Percentiles rank a stretch among this genome's conserved stretches.
Evolutionary conservation across 768 basidiomycete species (phyloP).

Genomic region (Hortiboletus campestris): DNA sequence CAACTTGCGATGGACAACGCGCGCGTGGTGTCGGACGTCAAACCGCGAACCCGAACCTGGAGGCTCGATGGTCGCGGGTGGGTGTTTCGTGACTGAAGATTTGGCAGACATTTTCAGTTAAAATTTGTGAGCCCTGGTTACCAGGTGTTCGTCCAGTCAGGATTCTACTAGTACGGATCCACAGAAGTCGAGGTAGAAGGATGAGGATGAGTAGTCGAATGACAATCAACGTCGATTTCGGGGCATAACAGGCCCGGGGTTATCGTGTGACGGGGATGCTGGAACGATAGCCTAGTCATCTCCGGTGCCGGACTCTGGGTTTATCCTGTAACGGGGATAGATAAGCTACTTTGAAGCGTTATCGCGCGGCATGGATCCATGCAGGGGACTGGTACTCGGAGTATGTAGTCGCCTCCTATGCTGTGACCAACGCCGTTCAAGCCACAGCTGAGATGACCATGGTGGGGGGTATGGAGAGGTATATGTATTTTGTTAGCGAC

Average conservation of each 20-base stretch:
- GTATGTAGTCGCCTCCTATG: no score
- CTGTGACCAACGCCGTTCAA: no score
- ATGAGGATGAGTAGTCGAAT: not conserved
- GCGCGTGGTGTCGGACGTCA: constrained; percentile 5
- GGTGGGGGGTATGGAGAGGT: not conserved
- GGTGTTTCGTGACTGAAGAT: constrained; percentile 13
- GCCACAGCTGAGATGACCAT: no score
- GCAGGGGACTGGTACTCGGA: no score
- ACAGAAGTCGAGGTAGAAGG: not conserved
- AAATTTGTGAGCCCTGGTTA: not conserved
- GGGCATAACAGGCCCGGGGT: not conserved
- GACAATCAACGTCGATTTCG: not conserved
- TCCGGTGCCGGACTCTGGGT: no score
- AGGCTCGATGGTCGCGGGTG: constrained; percentile 13
- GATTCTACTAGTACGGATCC: not conserved
- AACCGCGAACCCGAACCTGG: constrained; percentile 8
- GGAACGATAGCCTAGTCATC: not conserved
- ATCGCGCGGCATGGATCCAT: not conserved
- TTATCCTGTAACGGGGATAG: not conserved
- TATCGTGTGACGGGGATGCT: not conserved
- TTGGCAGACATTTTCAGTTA: constrained; percentile 14
- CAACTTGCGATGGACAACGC: constrained; percentile 33
- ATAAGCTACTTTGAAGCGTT: not conserved
- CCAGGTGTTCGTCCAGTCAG: not conserved
- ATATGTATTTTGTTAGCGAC: not conserved